These are phyloP conservation scores for Lentinula aciculospora DNA, from an alignment of 768 basidiomycete genomes.

Conservation along the genomic window DNA sequence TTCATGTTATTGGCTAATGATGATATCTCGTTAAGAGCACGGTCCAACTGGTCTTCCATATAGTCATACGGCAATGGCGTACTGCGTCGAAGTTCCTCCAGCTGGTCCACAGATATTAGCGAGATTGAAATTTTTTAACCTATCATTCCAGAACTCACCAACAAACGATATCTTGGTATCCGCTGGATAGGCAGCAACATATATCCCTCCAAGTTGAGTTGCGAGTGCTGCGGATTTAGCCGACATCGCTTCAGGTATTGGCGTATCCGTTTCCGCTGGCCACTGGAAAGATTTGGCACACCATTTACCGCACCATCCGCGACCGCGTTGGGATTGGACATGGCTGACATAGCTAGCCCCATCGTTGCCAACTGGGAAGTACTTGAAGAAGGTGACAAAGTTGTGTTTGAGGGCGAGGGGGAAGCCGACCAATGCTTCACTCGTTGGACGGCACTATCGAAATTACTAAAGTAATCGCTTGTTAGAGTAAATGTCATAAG, in stretches of 20 bases:
- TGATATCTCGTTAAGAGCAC: constrained; percentile 83
- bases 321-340: constrained; percentile 36
- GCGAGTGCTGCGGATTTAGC: constrained; percentile 84
- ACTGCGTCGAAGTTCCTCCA: constrained; percentile 81
- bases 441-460: constrained; percentile 86
- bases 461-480: constrained; percentile 57
- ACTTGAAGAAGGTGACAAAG: constrained; percentile 55
- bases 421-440: constrained; percentile 81
- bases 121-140: background rate
- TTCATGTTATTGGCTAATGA: constrained; percentile 93
- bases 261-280: constrained; percentile 86
- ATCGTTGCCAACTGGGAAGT: constrained; percentile 59
- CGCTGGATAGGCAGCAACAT: constrained; percentile 92
- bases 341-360: constrained; percentile 50
- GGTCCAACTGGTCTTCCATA: constrained; percentile 78
- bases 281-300: constrained; percentile 57
- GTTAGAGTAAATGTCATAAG: constrained; percentile 4
- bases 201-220: constrained; percentile 92
- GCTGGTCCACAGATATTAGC: constrained; percentile 29
- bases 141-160: constrained; percentile 54
- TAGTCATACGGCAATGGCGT: constrained; percentile 78
- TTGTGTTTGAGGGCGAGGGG: constrained; percentile 25
- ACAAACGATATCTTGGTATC: constrained; percentile 91
- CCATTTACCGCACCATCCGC: constrained; percentile 37
- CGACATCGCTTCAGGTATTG: constrained; percentile 87